Base-by-base conservation (phyloP, 176 grass and related monocot genomes). In the Carex myosuroides region DNA sequence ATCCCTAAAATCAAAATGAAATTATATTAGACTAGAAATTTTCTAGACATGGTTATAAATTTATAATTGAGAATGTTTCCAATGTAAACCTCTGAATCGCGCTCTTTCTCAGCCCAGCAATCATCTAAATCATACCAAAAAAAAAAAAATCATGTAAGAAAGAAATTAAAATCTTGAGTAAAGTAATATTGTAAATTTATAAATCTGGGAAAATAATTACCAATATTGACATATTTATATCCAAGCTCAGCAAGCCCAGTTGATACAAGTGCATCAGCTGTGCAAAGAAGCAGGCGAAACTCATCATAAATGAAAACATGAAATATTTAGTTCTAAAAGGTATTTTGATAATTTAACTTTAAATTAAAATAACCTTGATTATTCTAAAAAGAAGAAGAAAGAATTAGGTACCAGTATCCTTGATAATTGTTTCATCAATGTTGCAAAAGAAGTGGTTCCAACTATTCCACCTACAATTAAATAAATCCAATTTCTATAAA, bases 201-300 rank as follows among this genome's bases (percentile, higher is more conserved):
- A 77, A 56, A 77, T 77, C 5, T 11, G n/a, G 30, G 13, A 30
- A 29, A 59, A n/a, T 52, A 13, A 12, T 18, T 70, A 99, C 91
- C 96, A 26, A 99, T 91, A 68, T 95, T 99, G 65, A 99, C 88
- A 89, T 95, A 94, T 79, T 11, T 65, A 91, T 99, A 99, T 64
- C 93, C 96, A 22, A 85, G 88, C 16, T 91, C 84, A 1, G 93
- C 93, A 62, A 98, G 91, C 2, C 93, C 96, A 29, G 91, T 93
- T 2, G 92, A 93, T 46, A 98, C 91, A 64, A 98, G 88, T 3
- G 93, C 91, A 42, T 95, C 91, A 16, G 93, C 96, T 98, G 85
- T 64, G 41, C 24, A 71, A 18, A 54, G 8, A 87, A 18, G 24
- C 44, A 58, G 22, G 42, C 16, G 1, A 50, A 87, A 63, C 2